A percentile compares a stretch with the other conserved stretches of the same genome.
Evolutionary conservation across 768 basidiomycete species (phyloP).

Genomic region (Lentinula lateritia): DNA sequence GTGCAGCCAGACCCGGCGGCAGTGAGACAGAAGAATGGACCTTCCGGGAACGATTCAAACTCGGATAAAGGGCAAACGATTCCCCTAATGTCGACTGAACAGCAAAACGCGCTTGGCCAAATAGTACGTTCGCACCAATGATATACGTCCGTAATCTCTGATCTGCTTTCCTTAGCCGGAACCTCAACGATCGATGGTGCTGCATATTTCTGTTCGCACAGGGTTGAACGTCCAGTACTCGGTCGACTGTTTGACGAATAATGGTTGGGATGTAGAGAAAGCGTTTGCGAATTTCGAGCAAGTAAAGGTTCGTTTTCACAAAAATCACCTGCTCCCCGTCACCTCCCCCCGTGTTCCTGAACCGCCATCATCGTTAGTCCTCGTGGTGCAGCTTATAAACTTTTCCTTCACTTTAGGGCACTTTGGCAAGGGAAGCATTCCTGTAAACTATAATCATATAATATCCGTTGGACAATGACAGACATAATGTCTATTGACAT

Average conservation of each 20-base stretch:
- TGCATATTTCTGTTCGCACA: conserved; percentile 69
- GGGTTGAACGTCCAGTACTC: conserved; percentile 76
- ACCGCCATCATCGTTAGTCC: neutral
- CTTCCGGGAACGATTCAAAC: conserved; percentile 3
- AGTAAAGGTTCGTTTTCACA: conserved; percentile 59
- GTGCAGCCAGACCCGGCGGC: conserved; percentile 47
- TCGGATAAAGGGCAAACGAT: conserved; percentile 18
- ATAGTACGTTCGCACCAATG: conserved; percentile 42
- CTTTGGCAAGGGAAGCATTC: conserved; percentile 50
- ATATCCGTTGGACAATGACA: neutral
- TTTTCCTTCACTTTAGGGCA: conserved; percentile 28
- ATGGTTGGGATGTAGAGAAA: conserved; percentile 76
- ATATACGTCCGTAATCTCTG: conserved; percentile 9
- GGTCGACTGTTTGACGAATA: conserved; percentile 79
- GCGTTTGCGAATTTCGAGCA: conserved; percentile 85
- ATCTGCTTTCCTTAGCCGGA: conserved; percentile 43
- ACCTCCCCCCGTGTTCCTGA: neutral
- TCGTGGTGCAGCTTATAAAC: too few relatives aligned
- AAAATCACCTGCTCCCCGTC: neutral
- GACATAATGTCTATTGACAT: neutral
- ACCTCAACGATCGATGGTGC: conserved; percentile 61
- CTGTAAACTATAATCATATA: conserved; percentile 22
- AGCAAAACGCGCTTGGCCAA: conserved; percentile 45
- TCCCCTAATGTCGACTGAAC: conserved; percentile 29
- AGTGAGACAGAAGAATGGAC: neutral